These are phyloP conservation scores for Cladosporium sp. DNA, from an alignment of 2,329 filamentous ascomycete species.

Conservation along the genomic window DNA sequence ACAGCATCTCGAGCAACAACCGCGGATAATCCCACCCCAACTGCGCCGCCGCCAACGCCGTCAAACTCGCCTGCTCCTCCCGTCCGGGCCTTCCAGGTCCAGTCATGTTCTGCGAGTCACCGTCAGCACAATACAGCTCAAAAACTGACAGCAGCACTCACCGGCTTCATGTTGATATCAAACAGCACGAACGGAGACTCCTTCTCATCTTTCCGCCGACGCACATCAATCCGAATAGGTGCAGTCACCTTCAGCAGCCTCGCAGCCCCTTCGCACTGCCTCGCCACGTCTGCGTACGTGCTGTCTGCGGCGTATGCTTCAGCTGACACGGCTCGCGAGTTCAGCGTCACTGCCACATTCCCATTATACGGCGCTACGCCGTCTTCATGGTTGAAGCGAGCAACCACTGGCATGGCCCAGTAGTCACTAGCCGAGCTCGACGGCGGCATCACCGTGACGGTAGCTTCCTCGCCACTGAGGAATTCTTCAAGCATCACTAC, in stretches of 20 bases:
- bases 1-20: conserved; percentile 42
- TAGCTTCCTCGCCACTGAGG: conserved; percentile 51
- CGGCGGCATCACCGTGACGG: conserved; percentile 55
- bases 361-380: conserved; percentile 54
- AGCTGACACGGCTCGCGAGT: conserved; percentile 44
- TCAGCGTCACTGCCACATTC: conserved; percentile 48
- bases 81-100: conserved; percentile 50
- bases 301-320: conserved; percentile 37
- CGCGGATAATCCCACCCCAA: conserved; percentile 47
- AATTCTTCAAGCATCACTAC: conserved; percentile 53
- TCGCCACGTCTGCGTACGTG: conserved; percentile 36
- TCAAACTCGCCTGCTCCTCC: conserved; percentile 51
- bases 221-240: conserved; percentile 50
- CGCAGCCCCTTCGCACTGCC: conserved; percentile 46
- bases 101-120: conserved; percentile 51
- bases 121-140: conserved; percentile 44
- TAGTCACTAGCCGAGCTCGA: conserved; percentile 36
- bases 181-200: not conserved
- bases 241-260: conserved; percentile 44
- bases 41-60: conserved; percentile 44
- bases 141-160: conserved; percentile 15
- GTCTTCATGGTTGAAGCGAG: conserved; percentile 50
- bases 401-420: conserved; percentile 49
- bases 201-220: conserved; percentile 35
- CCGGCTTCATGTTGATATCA: conserved; percentile 5